Evolutionary conservation across 73 alveolate genomes (phyloP).

Genomic region (Paramecium tetraurelia): DNA sequence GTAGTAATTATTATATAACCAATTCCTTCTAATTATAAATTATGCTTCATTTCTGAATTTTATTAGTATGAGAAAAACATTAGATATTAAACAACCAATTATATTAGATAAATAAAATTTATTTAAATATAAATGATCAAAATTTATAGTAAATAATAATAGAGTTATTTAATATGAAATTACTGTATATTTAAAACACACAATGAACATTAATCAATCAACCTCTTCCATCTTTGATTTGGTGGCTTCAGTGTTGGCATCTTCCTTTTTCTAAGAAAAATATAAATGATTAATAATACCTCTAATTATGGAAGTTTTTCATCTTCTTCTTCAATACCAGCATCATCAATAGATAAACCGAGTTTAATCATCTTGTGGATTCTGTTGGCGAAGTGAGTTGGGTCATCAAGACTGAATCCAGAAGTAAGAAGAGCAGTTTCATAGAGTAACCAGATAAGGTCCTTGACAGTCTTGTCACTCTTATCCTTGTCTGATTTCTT

Average conservation of each 20-base stretch:
- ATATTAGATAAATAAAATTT: background rate
- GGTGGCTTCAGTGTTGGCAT: conserved; percentile 73
- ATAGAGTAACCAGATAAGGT: conserved; percentile 97
- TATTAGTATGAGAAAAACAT: background rate
- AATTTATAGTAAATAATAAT: background rate
- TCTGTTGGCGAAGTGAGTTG: conserved; percentile 97
- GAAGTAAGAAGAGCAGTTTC: conserved; percentile 98
- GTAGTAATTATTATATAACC: conserved; percentile 53
- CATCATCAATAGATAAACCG: conserved; percentile 93
- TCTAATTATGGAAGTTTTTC: conserved; percentile 42
- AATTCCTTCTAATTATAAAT: conserved; percentile 61
- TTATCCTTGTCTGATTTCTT: conserved; percentile 97
- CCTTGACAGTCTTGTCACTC: conserved; percentile 98
- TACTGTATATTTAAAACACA: background rate
- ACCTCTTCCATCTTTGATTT: conserved; percentile 88
- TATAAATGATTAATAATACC: conserved; percentile 50
- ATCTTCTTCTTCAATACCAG: conserved; percentile 77
- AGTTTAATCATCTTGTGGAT: conserved; percentile 99
- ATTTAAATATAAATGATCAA: background rate
- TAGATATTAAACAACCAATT: background rate
- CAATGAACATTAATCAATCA: conserved; percentile 62
- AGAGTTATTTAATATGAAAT: background rate
- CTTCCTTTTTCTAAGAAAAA: conserved; percentile 71
- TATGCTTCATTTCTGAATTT: background rate
- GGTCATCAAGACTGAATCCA: conserved; percentile 98